These are phyloP conservation scores for Gamsiella multidivaricata DNA, from an alignment of 192 early-diverging fungal genomes.

Conservation along the genomic window DNA sequence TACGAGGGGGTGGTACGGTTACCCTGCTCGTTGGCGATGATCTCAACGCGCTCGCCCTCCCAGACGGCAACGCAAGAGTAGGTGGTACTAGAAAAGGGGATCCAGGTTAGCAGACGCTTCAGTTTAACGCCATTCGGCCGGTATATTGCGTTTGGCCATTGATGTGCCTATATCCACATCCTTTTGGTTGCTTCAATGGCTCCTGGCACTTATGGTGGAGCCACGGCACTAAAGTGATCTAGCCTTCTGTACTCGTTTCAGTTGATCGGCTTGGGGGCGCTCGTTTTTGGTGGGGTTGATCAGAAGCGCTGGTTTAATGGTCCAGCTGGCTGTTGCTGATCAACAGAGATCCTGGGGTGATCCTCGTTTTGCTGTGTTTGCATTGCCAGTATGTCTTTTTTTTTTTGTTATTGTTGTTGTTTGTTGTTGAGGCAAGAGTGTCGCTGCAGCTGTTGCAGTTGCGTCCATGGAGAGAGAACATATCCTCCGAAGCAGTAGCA, in stretches of 20 bases:
- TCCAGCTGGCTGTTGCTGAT: too few species aligned
- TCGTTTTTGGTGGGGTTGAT: neutral
- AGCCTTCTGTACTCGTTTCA: neutral
- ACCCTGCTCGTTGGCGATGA: slow-evolving; percentile 91
- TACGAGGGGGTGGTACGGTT: slow-evolving; percentile 91
- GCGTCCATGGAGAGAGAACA: too few species aligned
- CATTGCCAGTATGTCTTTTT: too few species aligned
- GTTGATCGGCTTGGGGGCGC: too few species aligned
- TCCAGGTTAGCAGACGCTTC: neutral
- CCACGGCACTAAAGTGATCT: too few species aligned
- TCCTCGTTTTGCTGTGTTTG: too few species aligned
- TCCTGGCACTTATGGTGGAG: too few species aligned
- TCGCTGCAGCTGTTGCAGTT: too few species aligned
- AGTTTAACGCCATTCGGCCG: too few species aligned
- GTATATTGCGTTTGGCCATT: neutral
- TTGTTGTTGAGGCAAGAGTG: neutral
- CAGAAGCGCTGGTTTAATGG: neutral
- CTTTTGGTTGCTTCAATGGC: neutral
- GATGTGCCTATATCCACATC: neutral
- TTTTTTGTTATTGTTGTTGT: too few species aligned
- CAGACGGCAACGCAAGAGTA: slow-evolving; percentile 61
- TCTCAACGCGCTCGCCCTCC: slow-evolving; percentile 62
- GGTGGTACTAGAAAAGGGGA: slow-evolving; percentile 30
- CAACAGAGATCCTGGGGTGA: too few species aligned
- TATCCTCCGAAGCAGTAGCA: neutral